These are phyloP conservation scores for Krasilnikovozyma curviuscula DNA, from an alignment of 768 basidiomycete genomes.

Conservation along the genomic window DNA sequence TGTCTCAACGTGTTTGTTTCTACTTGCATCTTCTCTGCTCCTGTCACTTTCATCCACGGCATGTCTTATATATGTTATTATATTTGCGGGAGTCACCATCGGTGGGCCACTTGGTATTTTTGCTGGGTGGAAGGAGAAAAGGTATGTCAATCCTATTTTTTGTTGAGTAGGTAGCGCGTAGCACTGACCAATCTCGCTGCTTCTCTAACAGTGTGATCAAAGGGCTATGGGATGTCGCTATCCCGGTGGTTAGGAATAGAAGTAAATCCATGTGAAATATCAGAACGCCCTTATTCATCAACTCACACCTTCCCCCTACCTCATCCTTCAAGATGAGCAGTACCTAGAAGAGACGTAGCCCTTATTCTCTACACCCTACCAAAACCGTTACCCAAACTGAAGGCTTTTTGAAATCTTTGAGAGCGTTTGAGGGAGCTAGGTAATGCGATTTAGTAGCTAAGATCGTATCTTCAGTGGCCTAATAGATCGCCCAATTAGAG, in stretches of 20 bases:
- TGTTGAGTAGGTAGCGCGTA: background rate
- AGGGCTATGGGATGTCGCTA: conserved; percentile 4
- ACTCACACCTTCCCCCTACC: too few relatives aligned
- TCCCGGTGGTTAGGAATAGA: background rate
- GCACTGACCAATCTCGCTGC: background rate
- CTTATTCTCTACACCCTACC: too few relatives aligned
- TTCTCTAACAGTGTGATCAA: conserved; percentile 3
- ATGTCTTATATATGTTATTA: background rate
- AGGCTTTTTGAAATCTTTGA: too few relatives aligned
- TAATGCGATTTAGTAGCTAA: too few relatives aligned
- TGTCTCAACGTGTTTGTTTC: background rate
- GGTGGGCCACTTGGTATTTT: background rate
- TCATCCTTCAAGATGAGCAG: too few relatives aligned
- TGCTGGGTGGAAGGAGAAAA: conserved; percentile 4
- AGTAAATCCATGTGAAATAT: too few relatives aligned
- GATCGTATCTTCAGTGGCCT: too few relatives aligned
- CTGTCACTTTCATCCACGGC: background rate
- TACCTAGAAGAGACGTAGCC: too few relatives aligned
- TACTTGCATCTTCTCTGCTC: background rate
- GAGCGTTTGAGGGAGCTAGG: too few relatives aligned
- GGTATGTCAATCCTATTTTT: background rate
- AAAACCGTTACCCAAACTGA: too few relatives aligned
- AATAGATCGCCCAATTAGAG: too few relatives aligned
- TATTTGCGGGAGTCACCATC: background rate
- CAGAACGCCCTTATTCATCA: too few relatives aligned